Percentiles rank a stretch among this genome's conserved stretches.
phyloP scores from a whole-genome alignment of 805 yeast species.

The Candida vaughaniae region DNA sequence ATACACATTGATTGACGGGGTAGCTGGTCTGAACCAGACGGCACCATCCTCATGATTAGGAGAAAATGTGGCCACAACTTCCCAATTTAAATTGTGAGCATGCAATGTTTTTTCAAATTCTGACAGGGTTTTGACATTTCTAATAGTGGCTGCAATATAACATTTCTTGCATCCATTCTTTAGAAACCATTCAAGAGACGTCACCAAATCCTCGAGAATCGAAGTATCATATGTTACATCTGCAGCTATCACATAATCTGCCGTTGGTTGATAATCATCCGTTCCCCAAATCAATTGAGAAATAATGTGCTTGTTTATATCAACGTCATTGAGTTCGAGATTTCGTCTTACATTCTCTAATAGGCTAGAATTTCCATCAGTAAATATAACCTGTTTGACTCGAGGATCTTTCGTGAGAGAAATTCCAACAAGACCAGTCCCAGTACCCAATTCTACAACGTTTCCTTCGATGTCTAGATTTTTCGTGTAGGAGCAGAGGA shows the following conservation, averaged over 20 bases:
- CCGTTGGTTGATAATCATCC: slow-evolving; percentile 31
- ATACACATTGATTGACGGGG: slow-evolving; percentile 5
- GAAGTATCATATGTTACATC: slow-evolving; percentile 83
- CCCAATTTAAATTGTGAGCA: slow-evolving; percentile 19
- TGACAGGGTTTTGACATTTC: slow-evolving; percentile 47
- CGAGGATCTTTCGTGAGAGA: slow-evolving; percentile 29
- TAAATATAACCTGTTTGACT: slow-evolving; percentile 39
- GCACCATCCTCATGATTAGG: background rate
- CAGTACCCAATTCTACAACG: slow-evolving; percentile 80
- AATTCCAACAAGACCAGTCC: slow-evolving; percentile 80
- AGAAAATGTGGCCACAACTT: slow-evolving; percentile 13
- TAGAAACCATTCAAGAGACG: slow-evolving; percentile 44
- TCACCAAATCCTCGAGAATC: slow-evolving; percentile 54
- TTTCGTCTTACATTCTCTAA: slow-evolving; percentile 2
- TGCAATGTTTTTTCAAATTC: slow-evolving; percentile 31
- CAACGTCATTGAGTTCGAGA: slow-evolving; percentile 2
- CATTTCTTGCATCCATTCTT: slow-evolving; percentile 29
- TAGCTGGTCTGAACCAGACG: slow-evolving; percentile 5
- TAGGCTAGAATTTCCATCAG: slow-evolving; percentile 63
- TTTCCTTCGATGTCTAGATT: slow-evolving; percentile 11
- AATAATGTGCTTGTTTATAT: background rate
- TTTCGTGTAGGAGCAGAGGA: slow-evolving; percentile 46
- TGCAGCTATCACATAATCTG: slow-evolving; percentile 68
- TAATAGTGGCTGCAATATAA: slow-evolving; percentile 69
- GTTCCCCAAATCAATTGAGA: slow-evolving; percentile 59